phyloP scores from a whole-genome alignment of 1,139 yeast species.

The Geotrichum reessii region DNA sequence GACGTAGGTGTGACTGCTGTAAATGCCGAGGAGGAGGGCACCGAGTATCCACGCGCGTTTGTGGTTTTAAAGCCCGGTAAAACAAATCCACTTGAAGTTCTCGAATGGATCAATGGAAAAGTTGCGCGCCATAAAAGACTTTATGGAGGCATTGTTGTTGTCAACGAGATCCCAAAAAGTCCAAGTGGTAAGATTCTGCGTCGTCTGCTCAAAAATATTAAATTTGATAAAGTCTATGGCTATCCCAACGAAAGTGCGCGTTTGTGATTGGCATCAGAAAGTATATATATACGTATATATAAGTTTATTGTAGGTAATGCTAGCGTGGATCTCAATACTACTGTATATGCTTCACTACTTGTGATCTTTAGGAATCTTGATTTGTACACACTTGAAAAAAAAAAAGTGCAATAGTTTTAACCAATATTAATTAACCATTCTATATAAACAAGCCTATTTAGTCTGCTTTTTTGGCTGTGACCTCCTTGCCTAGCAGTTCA shows the following conservation, averaged over 20 bases:
- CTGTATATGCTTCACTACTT: too few species aligned
- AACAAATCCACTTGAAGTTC: constrained; percentile 26
- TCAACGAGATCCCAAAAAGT: constrained; percentile 34
- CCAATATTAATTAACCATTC: too few species aligned
- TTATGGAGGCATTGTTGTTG: constrained; percentile 33
- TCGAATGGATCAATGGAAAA: constrained; percentile 33
- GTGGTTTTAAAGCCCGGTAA: constrained; percentile 27
- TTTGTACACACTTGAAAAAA: too few species aligned
- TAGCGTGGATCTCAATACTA: too few species aligned
- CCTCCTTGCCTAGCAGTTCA: constrained; percentile 42
- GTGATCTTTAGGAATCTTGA: too few species aligned
- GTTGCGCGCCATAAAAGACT: constrained; percentile 39
- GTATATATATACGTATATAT: too few species aligned
- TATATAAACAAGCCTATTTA: neutral
- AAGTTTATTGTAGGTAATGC: too few species aligned
- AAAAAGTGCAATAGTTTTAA: too few species aligned
- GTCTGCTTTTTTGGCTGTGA: constrained; percentile 20
- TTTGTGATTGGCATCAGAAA: too few species aligned
- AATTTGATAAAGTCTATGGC: constrained; percentile 12
- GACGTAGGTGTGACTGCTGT: constrained; percentile 39
- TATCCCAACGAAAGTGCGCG: constrained; percentile 1
- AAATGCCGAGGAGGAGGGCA: constrained; percentile 30
- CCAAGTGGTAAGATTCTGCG: constrained; percentile 37
- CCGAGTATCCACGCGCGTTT: constrained; percentile 38
- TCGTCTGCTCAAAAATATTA: constrained; percentile 27